Base-by-base conservation (phyloP, 306 rosid genomes). In the Abrus pulchellus region DNA sequence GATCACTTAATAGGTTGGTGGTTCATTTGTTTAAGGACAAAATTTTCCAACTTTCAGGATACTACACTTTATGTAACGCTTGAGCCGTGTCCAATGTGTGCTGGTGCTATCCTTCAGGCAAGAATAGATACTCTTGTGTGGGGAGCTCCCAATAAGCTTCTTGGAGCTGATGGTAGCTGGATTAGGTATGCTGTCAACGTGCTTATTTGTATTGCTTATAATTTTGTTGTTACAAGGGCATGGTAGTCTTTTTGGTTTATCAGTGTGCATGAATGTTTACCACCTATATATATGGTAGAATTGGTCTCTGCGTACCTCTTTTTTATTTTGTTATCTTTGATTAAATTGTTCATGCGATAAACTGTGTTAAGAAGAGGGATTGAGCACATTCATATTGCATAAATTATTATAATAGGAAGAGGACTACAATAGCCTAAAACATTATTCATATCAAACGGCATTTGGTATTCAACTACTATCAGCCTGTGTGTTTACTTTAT, bases 111-210 rank as follows among this genome's bases (percentile, higher is more conserved):
- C 70, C 92, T 90, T 65, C 98, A 93, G 78, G 97, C 99, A 79
- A 88, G 99, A 85, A 32, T 96, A 8, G 87, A 82, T 44, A 87
- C 90, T 53, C 84, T 96, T 63, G 99, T 96, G 36, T 96, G 99
- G 99, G 99, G 99, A 84, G 94, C 99, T 78, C 99, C 99, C 47
- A 96, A 96, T 85, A 96, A 90, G 88, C 98, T 96, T 88, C 98
- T 96, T 83, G 99, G 99, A 33, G 98, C 99, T 47, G 99, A 96
- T 83, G 99, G 99, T 62, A 93, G 98, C 91, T 96, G 99, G 99
- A 87, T 96, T 83, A 92, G 93, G 99, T 93, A 88, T 63, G 86
- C 63, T 14, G 67, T 82, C 65, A 63, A 64, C 43, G 33, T 45
- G 33, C 60, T 32, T 20, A 72, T n/a, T 53, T 68, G 28, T 60